Conservation (phyloP, 495 filamentous ascomycete genomes). For the Penicillium samsonianum region DNA sequence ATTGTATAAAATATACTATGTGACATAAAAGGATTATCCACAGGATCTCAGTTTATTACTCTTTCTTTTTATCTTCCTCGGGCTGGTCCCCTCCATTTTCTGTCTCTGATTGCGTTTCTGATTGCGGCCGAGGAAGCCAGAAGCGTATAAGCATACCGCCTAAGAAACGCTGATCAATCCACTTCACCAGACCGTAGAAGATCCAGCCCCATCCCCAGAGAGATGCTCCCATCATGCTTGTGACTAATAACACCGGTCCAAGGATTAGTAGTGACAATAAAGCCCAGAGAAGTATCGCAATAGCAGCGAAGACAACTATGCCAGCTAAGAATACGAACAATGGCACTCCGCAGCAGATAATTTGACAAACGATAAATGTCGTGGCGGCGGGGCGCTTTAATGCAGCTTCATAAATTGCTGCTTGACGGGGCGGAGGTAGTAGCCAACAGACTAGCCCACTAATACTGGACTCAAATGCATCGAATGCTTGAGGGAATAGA, state of each 20-base stretch:
- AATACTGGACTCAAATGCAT: slow-evolving; percentile 32
- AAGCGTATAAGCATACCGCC: slow-evolving; percentile 36
- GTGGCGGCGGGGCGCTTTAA: slow-evolving; percentile 34
- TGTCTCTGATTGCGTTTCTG: slow-evolving; percentile 8
- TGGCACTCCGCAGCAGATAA: slow-evolving; percentile 43
- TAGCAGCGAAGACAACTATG: slow-evolving; percentile 37
- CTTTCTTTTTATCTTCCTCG: neutral
- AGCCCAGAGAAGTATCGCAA: slow-evolving; percentile 36
- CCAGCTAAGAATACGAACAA: slow-evolving; percentile 40
- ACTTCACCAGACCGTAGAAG: slow-evolving; percentile 38
- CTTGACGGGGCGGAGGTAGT: slow-evolving; percentile 34
- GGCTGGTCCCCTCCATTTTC: slow-evolving; percentile 8
- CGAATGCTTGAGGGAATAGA: slow-evolving; percentile 28
- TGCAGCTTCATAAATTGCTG: slow-evolving; percentile 33
- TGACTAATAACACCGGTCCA: slow-evolving; percentile 38
- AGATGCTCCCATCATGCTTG: slow-evolving; percentile 40
- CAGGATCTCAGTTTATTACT: too few relatives aligned
- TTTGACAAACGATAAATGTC: slow-evolving; percentile 40
- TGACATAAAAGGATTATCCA: too few relatives aligned
- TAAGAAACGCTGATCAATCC: slow-evolving; percentile 37
- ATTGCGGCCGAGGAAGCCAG: slow-evolving; percentile 32
- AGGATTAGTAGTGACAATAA: slow-evolving; percentile 39
- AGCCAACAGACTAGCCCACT: slow-evolving; percentile 28
- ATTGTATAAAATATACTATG: too few relatives aligned
- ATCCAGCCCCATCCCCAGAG: slow-evolving; percentile 46